phyloP scores from a whole-genome alignment of 257 asterid species.

The Rhazya stricta region DNA sequence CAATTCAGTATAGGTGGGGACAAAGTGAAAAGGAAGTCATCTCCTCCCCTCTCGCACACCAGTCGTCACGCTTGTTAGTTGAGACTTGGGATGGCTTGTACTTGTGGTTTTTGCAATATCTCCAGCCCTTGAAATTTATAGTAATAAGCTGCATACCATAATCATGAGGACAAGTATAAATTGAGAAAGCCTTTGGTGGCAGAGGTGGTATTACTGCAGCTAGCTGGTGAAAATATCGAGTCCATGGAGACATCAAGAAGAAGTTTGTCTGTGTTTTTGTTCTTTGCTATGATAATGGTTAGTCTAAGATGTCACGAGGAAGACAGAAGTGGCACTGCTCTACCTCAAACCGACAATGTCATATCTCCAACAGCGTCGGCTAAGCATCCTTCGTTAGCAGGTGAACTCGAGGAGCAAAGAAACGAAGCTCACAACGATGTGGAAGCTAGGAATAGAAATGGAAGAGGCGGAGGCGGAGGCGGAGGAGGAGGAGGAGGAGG shows the following conservation, averaged over 20 bases:
- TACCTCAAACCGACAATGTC: slow-evolving; percentile 6
- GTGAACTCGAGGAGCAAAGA: background rate
- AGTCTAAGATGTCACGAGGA: slow-evolving; percentile 9
- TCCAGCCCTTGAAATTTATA: background rate
- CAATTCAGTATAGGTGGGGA: slow-evolving; percentile 17
- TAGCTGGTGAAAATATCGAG: slow-evolving; percentile 5
- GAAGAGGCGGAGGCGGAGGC: background rate
- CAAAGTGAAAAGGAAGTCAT: slow-evolving; percentile 26
- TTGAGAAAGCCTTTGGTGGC: background rate
- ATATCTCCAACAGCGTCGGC: slow-evolving; percentile 1
- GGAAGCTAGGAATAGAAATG: background rate
- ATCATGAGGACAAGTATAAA: background rate
- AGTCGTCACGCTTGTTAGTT: slow-evolving; percentile 6
- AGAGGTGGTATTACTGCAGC: background rate
- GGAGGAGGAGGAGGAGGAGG: slow-evolving; percentile 20
- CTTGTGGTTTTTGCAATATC: background rate
- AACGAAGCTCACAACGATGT: slow-evolving; percentile 10
- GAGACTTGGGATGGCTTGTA: background rate
- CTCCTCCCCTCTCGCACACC: background rate
- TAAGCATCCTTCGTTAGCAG: background rate
- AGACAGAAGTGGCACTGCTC: background rate
- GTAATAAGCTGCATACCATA: background rate
- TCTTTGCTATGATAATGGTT: slow-evolving; percentile 2
- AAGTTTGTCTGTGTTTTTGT: slow-evolving; percentile 8
- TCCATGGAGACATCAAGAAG: slow-evolving; percentile 22